Conservation (phyloP, 768 basidiomycete genomes). For the Crepidotus variabilis region DNA sequence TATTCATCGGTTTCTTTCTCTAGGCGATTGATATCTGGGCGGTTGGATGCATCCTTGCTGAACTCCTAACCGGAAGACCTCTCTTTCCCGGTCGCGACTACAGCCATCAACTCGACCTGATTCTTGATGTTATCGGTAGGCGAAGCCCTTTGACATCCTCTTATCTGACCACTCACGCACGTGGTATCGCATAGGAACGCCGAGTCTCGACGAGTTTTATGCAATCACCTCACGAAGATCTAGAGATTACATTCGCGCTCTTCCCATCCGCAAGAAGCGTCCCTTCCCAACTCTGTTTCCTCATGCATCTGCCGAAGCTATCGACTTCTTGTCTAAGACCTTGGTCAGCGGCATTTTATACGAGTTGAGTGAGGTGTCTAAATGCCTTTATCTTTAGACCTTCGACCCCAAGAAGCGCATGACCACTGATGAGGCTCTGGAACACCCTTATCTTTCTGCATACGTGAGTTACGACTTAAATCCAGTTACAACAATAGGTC, state of each 20-base stretch:
- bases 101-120: conserved; percentile 83
- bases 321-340: conserved; percentile 71
- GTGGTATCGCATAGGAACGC: conserved; percentile 48
- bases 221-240: conserved; percentile 83
- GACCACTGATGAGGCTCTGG: conserved; percentile 71
- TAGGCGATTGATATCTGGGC: conserved; percentile 72
- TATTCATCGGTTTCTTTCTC: neutral
- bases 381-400: conserved; percentile 37
- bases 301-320: conserved; percentile 65
- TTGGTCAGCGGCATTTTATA: conserved; percentile 38
- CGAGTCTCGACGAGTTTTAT: conserved; percentile 87
- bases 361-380: conserved; percentile 14
- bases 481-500: neutral
- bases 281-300: conserved; percentile 78
- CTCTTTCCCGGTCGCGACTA: conserved; percentile 88
- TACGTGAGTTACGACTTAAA: conserved; percentile 45
- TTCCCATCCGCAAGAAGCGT: conserved; percentile 77
- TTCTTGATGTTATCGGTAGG: conserved; percentile 80
- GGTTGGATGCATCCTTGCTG: conserved; percentile 74
- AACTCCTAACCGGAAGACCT: conserved; percentile 76
- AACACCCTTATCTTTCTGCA: conserved; percentile 77
- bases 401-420: conserved; percentile 83
- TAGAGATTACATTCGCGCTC: conserved; percentile 81
- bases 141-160: neutral
- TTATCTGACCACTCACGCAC: conserved; percentile 13